Percentiles rank a stretch among this genome's conserved stretches.
phyloP scores from a whole-genome alignment of 345 rosid genomes.

The Melaleuca quinquenervia region DNA sequence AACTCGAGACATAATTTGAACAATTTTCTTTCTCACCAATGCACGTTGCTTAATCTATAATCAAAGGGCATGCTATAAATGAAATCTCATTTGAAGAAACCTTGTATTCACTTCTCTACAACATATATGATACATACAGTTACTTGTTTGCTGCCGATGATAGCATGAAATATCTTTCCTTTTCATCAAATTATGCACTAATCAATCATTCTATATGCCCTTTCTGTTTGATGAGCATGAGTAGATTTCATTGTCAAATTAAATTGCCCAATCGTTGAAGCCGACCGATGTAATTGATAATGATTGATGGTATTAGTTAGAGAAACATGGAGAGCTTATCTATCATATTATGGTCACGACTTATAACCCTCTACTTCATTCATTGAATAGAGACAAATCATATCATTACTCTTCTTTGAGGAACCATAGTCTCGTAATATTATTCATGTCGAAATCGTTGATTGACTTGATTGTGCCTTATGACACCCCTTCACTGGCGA shows the following conservation, averaged over 20 bases:
- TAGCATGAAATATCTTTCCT: background rate
- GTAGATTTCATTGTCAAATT: background rate
- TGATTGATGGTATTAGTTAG: rapidly evolving
- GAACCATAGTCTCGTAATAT: background rate
- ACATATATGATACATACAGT: background rate
- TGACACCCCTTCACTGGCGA: background rate
- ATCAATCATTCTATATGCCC: background rate
- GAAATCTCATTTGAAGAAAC: background rate
- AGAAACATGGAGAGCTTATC: background rate
- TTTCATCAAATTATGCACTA: background rate
- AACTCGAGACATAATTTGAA: too few relatives aligned
- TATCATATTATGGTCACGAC: background rate
- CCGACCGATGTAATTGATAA: background rate
- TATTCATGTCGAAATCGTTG: background rate
- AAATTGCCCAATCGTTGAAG: background rate
- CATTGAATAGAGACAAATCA: background rate
- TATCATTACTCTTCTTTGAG: background rate
- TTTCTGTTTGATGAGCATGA: background rate
- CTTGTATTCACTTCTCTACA: background rate
- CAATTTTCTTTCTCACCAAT: background rate
- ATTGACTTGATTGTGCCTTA: background rate
- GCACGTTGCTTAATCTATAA: background rate
- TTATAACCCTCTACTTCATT: background rate
- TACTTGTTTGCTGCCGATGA: background rate
- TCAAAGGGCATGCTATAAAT: background rate